Conservation (phyloP, 2,329 filamentous ascomycete genomes). For the Coniochaeta sp. region DNA sequence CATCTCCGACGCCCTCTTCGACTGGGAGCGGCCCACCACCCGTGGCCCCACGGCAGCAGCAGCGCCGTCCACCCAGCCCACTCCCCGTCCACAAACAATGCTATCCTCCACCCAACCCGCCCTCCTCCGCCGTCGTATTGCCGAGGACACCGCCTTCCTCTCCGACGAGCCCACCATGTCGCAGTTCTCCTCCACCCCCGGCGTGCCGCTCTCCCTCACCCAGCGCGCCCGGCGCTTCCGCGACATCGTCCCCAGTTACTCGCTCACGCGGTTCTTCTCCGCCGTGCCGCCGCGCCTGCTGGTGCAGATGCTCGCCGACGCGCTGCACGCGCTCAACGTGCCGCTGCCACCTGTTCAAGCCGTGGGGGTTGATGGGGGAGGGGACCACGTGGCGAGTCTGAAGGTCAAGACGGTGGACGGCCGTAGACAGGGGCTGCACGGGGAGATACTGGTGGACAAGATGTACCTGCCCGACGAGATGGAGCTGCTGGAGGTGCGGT, state of each 20-base stretch:
- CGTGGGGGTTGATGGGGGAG: constrained; percentile 30
- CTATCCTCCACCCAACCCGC: constrained; percentile 45
- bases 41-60: constrained; percentile 45
- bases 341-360: constrained; percentile 49
- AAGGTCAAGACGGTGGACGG: constrained; percentile 70
- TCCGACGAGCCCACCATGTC: constrained; percentile 79
- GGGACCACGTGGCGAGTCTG: constrained; percentile 54
- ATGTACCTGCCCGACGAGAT: constrained; percentile 46
- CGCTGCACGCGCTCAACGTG: constrained; percentile 79
- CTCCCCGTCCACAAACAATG: constrained; percentile 23
- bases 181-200: constrained; percentile 76
- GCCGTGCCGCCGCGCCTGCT: constrained; percentile 68
- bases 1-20: constrained; percentile 67
- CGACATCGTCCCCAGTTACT: constrained; percentile 83
- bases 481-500: constrained; percentile 74
- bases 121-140: constrained; percentile 18
- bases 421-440: constrained; percentile 64
- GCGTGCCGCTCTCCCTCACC: constrained; percentile 76
- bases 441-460: constrained; percentile 67
- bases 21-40: constrained; percentile 73
- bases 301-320: constrained; percentile 71
- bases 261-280: constrained; percentile 89
- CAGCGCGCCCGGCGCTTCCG: constrained; percentile 83
- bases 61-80: constrained; percentile 43
- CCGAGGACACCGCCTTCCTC: constrained; percentile 54